Evolutionary conservation across 768 basidiomycete species (phyloP).

Genomic region (Mrakia blollopis): DNA sequence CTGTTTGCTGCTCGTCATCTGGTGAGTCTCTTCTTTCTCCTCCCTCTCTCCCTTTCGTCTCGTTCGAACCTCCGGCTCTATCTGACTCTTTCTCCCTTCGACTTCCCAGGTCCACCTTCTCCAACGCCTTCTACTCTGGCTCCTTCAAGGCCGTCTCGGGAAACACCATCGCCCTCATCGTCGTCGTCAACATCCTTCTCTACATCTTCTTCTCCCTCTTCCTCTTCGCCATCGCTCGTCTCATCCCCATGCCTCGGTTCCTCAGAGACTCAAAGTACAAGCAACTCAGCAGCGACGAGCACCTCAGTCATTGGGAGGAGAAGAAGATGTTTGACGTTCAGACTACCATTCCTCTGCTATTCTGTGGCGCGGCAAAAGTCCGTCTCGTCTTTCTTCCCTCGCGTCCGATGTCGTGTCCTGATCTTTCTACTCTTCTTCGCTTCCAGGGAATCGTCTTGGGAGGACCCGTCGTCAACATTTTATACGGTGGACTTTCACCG

Average conservation of each 20-base stretch:
- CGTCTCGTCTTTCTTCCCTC: background rate
- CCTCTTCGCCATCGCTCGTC: conserved; percentile 25
- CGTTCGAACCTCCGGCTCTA: background rate
- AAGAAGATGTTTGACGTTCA: conserved; percentile 23
- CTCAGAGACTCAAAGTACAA: background rate
- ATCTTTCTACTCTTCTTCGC: background rate
- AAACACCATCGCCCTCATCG: conserved; percentile 22
- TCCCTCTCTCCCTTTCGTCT: background rate
- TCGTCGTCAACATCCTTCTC: conserved; percentile 30
- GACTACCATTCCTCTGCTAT: conserved; percentile 29
- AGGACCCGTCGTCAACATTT: conserved; percentile 35
- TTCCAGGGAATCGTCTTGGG: conserved; percentile 27
- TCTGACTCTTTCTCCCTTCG: background rate
- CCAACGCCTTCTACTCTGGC: conserved; percentile 36
- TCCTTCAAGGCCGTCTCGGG: conserved; percentile 37
- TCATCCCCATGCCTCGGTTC: conserved; percentile 27
- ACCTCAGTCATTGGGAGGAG: conserved; percentile 16
- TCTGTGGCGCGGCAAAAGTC: conserved; percentile 30
- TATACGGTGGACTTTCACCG: conserved; percentile 37
- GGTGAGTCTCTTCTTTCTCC: conserved; percentile 30
- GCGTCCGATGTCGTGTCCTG: background rate
- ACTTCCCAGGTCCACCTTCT: conserved; percentile 35
- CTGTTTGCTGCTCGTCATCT: conserved; percentile 40
- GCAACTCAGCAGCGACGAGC: background rate
- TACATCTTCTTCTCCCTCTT: conserved; percentile 29